Base-by-base conservation (phyloP, 192 early-diverging fungal species). In the Bifiguratus adelaidae region DNA sequence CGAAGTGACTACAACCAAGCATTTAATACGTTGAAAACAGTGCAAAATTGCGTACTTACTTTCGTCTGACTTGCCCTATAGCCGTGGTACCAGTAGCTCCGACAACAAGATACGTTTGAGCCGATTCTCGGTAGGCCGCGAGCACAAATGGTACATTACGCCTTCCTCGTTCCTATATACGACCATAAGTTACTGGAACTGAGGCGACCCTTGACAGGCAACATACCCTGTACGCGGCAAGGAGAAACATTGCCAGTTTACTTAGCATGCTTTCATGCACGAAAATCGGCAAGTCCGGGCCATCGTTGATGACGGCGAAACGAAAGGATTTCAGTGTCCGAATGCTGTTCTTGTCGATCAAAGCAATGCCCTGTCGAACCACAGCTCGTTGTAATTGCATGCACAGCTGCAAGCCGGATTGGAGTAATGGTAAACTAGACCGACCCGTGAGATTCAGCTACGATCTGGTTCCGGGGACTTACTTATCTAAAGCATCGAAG, bases 211-310 rank as follows among this genome's bases (percentile, higher is more conserved):
- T 41, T 18, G 23, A 24, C 4, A 16, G 13, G 20, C 26, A 1
- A 4, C 46, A 50, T 70, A 84, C 84, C 53, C 76, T 60, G 48
- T 72, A 82, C 0, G 85, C 85, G 44, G 89, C 83, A 53, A 83
- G 78, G 19, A 95, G 59, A 43, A 95, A 95, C 25, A 78, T 59
- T 1, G 86, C 85, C n/a, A 95, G 56, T 53, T 89, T 82, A 24
- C 76, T 58, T 20, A 95, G 64, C 7, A 75, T 77, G 16, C 81
- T 53, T 6, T 77, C 73, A 25, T 74, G 71, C 44, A 68, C 64
- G 32, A 84, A 81, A n/a, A 76, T 42, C 0, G 65, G 50, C 25
- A 78, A 47, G 38, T 68, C 68, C 5, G 68, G 53, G 2, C 67
- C 62, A 34, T 81, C 80, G 43, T 68, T 69, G 12, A 92, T 59